These are phyloP conservation scores for Daldinia concentrica DNA, from an alignment of 495 filamentous ascomycete species.

Conservation along the genomic window DNA sequence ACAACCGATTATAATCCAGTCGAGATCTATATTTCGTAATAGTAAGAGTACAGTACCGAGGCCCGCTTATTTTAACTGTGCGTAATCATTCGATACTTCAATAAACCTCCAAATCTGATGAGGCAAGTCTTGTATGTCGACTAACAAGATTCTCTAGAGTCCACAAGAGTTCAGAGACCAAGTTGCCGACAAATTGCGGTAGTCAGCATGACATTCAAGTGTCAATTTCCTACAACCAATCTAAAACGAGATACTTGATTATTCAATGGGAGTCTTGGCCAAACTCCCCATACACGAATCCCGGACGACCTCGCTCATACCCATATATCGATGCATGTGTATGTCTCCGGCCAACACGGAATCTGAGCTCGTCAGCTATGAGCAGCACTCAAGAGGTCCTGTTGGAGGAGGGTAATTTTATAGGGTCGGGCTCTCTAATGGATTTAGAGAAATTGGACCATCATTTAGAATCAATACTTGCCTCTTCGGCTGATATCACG, in stretches of 20 bases:
- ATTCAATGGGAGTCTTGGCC: constrained; percentile 47
- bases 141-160: constrained; percentile 32
- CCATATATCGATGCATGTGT: constrained; percentile 46
- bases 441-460: constrained; percentile 39
- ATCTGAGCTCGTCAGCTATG: constrained; percentile 43
- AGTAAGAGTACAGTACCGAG: constrained; percentile 41
- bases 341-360: constrained; percentile 26
- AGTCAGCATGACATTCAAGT: constrained; percentile 23
- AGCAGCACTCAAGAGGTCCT: constrained; percentile 39
- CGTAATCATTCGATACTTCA: constrained; percentile 42
- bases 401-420: constrained; percentile 42
- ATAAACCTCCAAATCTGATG: constrained; percentile 26
- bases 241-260: constrained; percentile 14
- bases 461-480: constrained; percentile 37
- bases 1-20: constrained; percentile 18
- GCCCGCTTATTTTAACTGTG: constrained; percentile 34
- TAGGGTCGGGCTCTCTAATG: constrained; percentile 32
- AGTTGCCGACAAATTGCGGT: constrained; percentile 11
- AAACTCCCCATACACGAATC: constrained; percentile 40
- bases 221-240: constrained; percentile 22
- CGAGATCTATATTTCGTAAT: constrained; percentile 15
- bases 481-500: constrained; percentile 35
- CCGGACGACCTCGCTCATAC: constrained; percentile 41
- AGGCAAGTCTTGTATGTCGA: constrained; percentile 28
- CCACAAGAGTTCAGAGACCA: constrained; percentile 5